Evolutionary conservation across 73 alveolate species (phyloP), one percentile per base, ranked within the genome.

Genomic region (Paraurostyla sp.): DNA sequence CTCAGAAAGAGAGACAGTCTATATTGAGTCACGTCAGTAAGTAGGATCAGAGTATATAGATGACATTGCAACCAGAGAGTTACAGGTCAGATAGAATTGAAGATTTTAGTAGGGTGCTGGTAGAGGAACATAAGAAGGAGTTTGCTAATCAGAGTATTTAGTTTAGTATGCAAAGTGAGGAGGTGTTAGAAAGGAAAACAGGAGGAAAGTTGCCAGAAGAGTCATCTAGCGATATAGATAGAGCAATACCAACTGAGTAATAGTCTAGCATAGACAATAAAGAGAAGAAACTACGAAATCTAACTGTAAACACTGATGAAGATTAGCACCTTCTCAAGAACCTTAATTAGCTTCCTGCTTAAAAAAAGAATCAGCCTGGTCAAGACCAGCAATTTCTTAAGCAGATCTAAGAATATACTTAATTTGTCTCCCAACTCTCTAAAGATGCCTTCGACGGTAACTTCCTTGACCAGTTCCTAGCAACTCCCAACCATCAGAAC

Each of bases 401-500:
- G 41, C 16, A 46, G 7, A 73, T 49, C 27, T 6, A 73, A 25
- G 65, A 73, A 38, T 73, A 73, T 27, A 73, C 51, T 1, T 25
- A 73, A 73, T 42, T 48, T 46, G 86, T 32, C 6, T 45, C 42
- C 30, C 49, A 73, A 38, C 65, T 73, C 1, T 73, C 86, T 3
- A 73, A 73, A 27, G 86, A 73, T 48, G 71, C 25, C 48, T 73
- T 73, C 27, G 86, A 73, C 46, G 2, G 2, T 11, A 73, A 73
- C 29, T 73, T 73, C 71, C 29, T 73, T 45, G 86, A 73, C 7
- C 33, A 65, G 25, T 13, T 65, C 4, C 29, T 25, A 58, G 56
- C 23, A 3, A 15, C 11, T 3, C 30, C 58, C 0, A 16, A 65
- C 7, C 18, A 2, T 16, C 2, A 40, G 13, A 9, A 1, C 56